A percentile compares a stretch with the other conserved stretches of the same genome.
phyloP scores from a whole-genome alignment of 2,329 filamentous ascomycete species.

The Fusarium proliferatum region DNA sequence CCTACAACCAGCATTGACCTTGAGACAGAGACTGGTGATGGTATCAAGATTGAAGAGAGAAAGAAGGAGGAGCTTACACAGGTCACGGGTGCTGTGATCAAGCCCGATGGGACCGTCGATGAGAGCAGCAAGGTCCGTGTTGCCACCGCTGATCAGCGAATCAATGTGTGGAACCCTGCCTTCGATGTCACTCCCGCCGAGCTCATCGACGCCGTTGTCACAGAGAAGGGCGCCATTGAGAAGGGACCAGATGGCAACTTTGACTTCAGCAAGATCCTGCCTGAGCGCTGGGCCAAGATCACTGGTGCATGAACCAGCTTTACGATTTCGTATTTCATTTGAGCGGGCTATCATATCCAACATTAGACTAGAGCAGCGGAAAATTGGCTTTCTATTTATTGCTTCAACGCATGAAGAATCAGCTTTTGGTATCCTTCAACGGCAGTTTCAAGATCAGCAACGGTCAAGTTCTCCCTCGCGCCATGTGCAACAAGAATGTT shows the following conservation, averaged over 20 bases:
- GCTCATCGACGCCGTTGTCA: constrained; percentile 93
- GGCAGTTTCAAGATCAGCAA: constrained; percentile 79
- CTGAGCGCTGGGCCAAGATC: constrained; percentile 62
- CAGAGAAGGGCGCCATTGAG: constrained; percentile 87
- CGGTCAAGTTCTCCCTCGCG: constrained; percentile 81
- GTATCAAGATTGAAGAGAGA: constrained; percentile 92
- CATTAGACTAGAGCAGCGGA: constrained; percentile 37
- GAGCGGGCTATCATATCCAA: constrained; percentile 37
- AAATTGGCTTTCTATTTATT: constrained; percentile 33
- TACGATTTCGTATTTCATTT: constrained; percentile 17
- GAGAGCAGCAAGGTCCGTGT: constrained; percentile 74
- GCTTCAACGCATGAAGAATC: constrained; percentile 65
- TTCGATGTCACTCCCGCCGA: constrained; percentile 94
- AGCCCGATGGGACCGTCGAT: constrained; percentile 72
- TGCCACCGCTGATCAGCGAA: constrained; percentile 80
- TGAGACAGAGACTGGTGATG: constrained; percentile 77
- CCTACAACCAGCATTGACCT: constrained; percentile 95
- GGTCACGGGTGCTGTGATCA: constrained; percentile 80
- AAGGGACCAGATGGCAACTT: constrained; percentile 80
- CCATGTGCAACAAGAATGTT: constrained; percentile 90
- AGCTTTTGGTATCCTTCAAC: constrained; percentile 83
- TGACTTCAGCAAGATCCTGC: constrained; percentile 67
- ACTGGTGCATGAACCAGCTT: constrained; percentile 34
- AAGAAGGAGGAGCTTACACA: constrained; percentile 84
- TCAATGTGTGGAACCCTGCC: constrained; percentile 94